phyloP scores from a whole-genome alignment of 306 rosid species.

The Rosa chinensis region DNA sequence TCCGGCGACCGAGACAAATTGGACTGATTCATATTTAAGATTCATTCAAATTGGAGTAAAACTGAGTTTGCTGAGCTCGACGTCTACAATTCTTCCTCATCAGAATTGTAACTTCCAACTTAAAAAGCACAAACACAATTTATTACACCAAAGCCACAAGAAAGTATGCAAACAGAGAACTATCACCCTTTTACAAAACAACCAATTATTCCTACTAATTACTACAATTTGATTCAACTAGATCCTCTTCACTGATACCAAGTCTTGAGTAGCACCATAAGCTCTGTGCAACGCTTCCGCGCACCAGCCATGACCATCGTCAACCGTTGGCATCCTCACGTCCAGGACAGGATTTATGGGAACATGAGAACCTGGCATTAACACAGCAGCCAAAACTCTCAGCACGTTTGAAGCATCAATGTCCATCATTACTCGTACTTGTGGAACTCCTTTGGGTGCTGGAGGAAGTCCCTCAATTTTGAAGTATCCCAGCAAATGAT shows the following conservation, averaged over 20 bases:
- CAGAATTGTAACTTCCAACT: not conserved
- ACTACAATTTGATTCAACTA: conserved; percentile 11
- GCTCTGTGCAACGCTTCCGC: conserved; percentile 61
- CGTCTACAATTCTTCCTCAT: not conserved
- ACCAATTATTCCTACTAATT: not conserved
- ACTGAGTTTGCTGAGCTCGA: too few species aligned
- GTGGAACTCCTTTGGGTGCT: conserved; percentile 64
- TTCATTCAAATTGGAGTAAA: too few species aligned
- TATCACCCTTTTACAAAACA: not conserved
- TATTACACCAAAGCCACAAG: not conserved
- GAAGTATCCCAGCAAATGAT: conserved; percentile 76
- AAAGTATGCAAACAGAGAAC: not conserved
- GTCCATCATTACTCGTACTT: conserved; percentile 76
- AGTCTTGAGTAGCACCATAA: conserved; percentile 61
- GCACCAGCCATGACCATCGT: conserved; percentile 90
- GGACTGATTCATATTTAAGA: too few species aligned
- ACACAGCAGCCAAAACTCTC: conserved; percentile 61
- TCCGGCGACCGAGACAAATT: too few species aligned
- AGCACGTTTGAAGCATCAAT: conserved; percentile 68
- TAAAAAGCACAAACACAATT: not conserved
- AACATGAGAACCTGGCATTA: conserved; percentile 54
- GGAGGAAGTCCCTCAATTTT: conserved; percentile 74
- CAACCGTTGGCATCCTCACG: conserved; percentile 83
- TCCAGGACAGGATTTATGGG: conserved; percentile 66
- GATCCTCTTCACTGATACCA: conserved; percentile 53